Evolutionary conservation across 2,329 filamentous ascomycete genomes (phyloP).

Genomic region (Zymoseptoria ardabiliae): DNA sequence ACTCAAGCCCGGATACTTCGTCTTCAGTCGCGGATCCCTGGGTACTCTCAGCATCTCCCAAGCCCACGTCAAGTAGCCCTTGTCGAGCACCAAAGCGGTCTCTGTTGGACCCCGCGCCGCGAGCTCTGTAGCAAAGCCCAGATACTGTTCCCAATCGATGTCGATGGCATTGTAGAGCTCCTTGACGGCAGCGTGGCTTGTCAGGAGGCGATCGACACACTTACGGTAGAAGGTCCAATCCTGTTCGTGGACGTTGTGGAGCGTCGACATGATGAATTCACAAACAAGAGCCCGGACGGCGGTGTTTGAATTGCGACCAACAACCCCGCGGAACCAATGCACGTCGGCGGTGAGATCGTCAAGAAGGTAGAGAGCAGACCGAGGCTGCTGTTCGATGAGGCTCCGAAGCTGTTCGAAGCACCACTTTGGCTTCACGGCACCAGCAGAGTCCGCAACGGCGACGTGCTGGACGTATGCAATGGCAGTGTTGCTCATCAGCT

Average conservation of each 20-base stretch:
- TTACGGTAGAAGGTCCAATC: conserved; percentile 6
- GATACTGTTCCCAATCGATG: conserved; percentile 11
- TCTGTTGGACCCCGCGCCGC: conserved; percentile 11
- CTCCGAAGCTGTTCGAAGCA: conserved; percentile 2
- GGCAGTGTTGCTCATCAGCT: conserved; percentile 2
- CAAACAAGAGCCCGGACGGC: conserved; percentile 4
- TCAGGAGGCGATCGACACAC: conserved; percentile 6
- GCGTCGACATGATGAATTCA: conserved; percentile 9
- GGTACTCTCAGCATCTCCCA: conserved; percentile 15
- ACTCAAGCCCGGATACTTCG: conserved; percentile 5
- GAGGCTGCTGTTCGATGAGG: conserved; percentile 5
- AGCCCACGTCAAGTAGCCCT: conserved; percentile 14
- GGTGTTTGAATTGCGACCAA: conserved; percentile 6
- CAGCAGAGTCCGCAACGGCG: conserved; percentile 6
- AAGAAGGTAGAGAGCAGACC: conserved; percentile 4
- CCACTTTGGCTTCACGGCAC: conserved; percentile 8
- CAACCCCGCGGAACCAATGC: conserved; percentile 9
- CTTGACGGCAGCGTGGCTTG: conserved; percentile 9
- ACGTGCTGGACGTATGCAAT: conserved; percentile 11
- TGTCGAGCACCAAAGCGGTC: conserved; percentile 12
- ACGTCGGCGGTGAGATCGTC: conserved; percentile 2
- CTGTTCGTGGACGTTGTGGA: conserved; percentile 8
- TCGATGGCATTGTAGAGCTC: neutral
- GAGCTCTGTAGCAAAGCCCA: conserved; percentile 9
- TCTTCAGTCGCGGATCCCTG: neutral